Evolutionary conservation across 139 green algal species (phyloP), one percentile per base, ranked within the genome.

Genomic region (Chlorella sp.): DNA sequence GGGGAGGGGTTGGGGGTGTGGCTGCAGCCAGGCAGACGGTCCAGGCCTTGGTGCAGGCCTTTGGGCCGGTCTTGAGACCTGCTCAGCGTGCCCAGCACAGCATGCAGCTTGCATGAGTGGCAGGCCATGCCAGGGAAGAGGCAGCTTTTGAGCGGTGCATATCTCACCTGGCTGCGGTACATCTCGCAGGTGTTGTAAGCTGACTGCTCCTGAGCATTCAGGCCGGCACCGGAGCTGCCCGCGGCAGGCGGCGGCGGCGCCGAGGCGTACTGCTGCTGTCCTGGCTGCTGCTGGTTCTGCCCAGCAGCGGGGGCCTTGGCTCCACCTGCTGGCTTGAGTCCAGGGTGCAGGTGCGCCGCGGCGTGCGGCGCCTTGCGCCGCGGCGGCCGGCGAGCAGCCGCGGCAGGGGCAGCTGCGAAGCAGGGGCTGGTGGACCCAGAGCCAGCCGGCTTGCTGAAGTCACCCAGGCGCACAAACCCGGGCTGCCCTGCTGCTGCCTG

Each of bases 141-240:
- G n/a, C 36, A 48, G 48, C 12, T 26, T 21, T 21, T 2, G 34
- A 57, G 36, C 12, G 37, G 36, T 48, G 0, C 75, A 53, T 1
- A 3, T 15, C 61, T 36, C 64, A 88, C 84, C 84, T 88, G 84
- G 84, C 84, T 88, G 37, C 84, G 84, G 66, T 88, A 88, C 84
- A 88, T 88, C 68, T 88, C 84, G 40, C 84, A 80, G 37, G 11
- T 81, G 39, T 7, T 88, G 84, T 88, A 88, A 4, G 84, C 84
- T 16, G 82, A n/a, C 82, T 86, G 82, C 32, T n/a, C 22, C 64
- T 71, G 64, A 28, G 64, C 64, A 2, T 28, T 71, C 21, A 71
- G 12, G 0, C 57, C 34, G 64, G 32, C 3, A 2, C 57, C 7
- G 82, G 83, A 12, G 61, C 61, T 61, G 36, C 36, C 26, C 2